Evolutionary conservation across 495 filamentous ascomycete species (phyloP).

Genomic region (Aspergillus sparsus): DNA sequence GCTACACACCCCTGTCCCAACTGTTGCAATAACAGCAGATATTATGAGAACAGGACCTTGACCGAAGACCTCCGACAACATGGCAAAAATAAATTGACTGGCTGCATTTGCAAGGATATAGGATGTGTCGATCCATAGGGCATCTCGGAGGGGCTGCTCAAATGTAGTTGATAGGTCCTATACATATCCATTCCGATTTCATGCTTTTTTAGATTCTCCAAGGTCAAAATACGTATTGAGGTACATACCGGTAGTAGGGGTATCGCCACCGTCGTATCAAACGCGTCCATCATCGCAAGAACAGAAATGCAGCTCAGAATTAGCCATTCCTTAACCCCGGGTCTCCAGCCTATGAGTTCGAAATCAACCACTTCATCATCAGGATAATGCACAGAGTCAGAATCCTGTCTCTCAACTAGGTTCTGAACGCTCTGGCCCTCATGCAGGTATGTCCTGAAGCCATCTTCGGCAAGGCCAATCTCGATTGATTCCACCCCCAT

Average conservation of each 20-base stretch:
- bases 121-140: constrained; percentile 44
- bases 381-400: constrained; percentile 10
- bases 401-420: constrained; percentile 14
- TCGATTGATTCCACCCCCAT: constrained; percentile 24
- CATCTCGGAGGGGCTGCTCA: constrained; percentile 30
- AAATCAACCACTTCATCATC: constrained; percentile 5
- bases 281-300: constrained; percentile 43
- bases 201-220: constrained; percentile 3
- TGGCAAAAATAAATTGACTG: constrained; percentile 42
- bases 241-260: constrained; percentile 25
- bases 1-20: constrained; percentile 60
- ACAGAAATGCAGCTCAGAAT: constrained; percentile 37
- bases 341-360: constrained; percentile 26
- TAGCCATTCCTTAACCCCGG: constrained; percentile 36
- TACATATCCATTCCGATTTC: neutral
- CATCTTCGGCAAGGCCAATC: constrained; percentile 30
- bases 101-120: constrained; percentile 43
- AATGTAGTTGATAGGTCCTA: constrained; percentile 36
- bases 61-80: constrained; percentile 44
- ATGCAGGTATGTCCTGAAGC: constrained; percentile 18
- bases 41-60: constrained; percentile 49
- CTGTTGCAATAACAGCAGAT: constrained; percentile 54
- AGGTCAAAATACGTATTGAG: constrained; percentile 5
- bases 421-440: constrained; percentile 11
- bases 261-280: constrained; percentile 39